phyloP scores from a whole-genome alignment of 1,284 basidiomycete species.

The Ustilago curta region DNA sequence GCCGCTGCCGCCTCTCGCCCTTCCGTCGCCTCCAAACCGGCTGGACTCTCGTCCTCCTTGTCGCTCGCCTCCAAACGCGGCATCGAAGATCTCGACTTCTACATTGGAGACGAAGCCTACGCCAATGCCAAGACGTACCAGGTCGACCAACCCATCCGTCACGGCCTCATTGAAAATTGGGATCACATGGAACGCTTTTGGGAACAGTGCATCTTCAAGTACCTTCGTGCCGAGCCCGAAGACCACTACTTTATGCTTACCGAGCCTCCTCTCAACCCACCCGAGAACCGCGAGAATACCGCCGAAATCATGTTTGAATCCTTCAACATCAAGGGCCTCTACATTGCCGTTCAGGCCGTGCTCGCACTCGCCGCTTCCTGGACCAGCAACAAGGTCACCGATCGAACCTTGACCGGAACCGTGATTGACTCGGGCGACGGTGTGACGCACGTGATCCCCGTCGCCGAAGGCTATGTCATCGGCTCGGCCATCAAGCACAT shows the following conservation, averaged over 20 bases:
- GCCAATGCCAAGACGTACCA: constrained; percentile 92
- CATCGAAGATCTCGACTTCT: constrained; percentile 99
- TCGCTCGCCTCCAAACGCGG: constrained; percentile 89
- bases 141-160: constrained; percentile 95
- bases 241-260: constrained; percentile 98
- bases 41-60: constrained; percentile 59
- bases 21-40: constrained; percentile 82
- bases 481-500: constrained; percentile 99
- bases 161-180: constrained; percentile 99
- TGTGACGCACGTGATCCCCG: constrained; percentile 96
- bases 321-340: constrained; percentile 96
- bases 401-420: constrained; percentile 94
- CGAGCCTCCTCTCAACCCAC: constrained; percentile 96
- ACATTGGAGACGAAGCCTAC: constrained; percentile 97
- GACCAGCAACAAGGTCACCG: constrained; percentile 91
- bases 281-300: constrained; percentile 98
- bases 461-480: constrained; percentile 97
- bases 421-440: constrained; percentile 99
- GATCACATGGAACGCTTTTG: constrained; percentile 99
- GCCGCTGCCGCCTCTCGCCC: constrained; percentile 73
- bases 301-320: constrained; percentile 99
- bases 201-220: constrained; percentile 99
- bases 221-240: constrained; percentile 96
- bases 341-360: constrained; percentile 98
- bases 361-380: constrained; percentile 98